Evolutionary conservation across 176 grass and related monocot genomes (phyloP).

Genomic region (Chloris gayana): DNA sequence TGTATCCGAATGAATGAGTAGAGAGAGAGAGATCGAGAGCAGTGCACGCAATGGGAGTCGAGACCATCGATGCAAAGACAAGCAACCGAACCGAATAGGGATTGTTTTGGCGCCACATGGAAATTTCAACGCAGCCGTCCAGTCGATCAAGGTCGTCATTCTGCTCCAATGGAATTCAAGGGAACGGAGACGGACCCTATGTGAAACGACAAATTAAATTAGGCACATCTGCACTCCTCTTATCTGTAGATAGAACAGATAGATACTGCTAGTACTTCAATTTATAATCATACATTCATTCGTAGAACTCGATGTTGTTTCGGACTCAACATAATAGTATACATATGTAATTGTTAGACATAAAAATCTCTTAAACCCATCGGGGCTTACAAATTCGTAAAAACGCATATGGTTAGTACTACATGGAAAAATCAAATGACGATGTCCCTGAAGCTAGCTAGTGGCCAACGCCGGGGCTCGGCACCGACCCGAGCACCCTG

Average conservation of each 20-base stretch:
- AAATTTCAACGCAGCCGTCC: conserved; percentile 23
- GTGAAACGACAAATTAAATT: background rate
- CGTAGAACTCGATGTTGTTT: background rate
- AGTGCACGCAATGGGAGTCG: conserved; percentile 14
- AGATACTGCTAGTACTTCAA: too few relatives aligned
- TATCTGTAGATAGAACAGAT: too few relatives aligned
- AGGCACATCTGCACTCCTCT: background rate
- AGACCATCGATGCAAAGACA: background rate
- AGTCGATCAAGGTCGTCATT: background rate
- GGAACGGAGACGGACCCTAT: background rate
- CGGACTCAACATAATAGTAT: background rate
- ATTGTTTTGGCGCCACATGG: conserved; percentile 8
- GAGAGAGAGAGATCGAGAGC: background rate
- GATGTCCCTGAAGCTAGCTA: conserved; percentile 21
- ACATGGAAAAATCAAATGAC: background rate
- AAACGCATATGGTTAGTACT: background rate
- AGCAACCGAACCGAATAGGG: background rate
- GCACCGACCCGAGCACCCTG: conserved; percentile 60
- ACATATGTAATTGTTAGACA: background rate
- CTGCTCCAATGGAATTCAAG: background rate
- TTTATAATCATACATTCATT: background rate
- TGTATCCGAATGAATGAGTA: background rate
- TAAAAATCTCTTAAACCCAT: background rate
- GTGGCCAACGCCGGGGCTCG: conserved; percentile 66
- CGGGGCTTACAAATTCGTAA: background rate